phyloP scores from a whole-genome alignment of 1,284 basidiomycete species.

The Coniferiporia sulphurascens region DNA sequence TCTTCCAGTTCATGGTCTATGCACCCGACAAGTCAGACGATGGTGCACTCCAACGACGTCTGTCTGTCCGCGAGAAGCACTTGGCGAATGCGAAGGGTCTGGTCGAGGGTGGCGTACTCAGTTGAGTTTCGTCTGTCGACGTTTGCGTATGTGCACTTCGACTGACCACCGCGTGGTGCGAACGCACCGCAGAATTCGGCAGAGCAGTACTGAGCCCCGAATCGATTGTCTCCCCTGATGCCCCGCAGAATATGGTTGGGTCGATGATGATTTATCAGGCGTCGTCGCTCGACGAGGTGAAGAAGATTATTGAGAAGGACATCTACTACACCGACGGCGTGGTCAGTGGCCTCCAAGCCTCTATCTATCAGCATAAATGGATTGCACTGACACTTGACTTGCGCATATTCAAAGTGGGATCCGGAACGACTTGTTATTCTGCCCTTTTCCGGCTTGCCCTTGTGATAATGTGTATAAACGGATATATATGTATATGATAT shows the following conservation, averaged over 20 bases:
- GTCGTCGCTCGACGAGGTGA: slow-evolving; percentile 43
- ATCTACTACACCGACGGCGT: slow-evolving; percentile 52
- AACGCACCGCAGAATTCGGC: slow-evolving; percentile 35
- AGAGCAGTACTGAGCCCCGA: slow-evolving; percentile 44
- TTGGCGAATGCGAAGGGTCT: slow-evolving; percentile 25
- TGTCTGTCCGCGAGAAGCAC: slow-evolving; percentile 31
- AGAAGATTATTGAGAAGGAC: slow-evolving; percentile 44
- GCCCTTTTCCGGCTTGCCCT: slow-evolving; percentile 30
- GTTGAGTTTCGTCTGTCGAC: slow-evolving; percentile 20
- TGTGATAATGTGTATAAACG: neutral
- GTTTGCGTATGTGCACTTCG: neutral
- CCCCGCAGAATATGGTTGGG: slow-evolving; percentile 42
- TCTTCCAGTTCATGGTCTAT: slow-evolving; percentile 32
- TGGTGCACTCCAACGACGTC: slow-evolving; percentile 30
- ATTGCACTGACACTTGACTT: no score
- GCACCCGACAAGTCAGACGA: slow-evolving; percentile 36
- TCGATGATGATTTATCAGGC: slow-evolving; percentile 47
- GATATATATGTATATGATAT: neutral
- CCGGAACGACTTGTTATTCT: slow-evolving; percentile 38
- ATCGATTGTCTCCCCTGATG: slow-evolving; percentile 29
- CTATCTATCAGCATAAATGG: no score
- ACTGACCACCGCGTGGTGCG: neutral
- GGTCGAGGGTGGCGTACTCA: slow-evolving; percentile 24
- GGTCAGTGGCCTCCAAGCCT: slow-evolving; percentile 33
- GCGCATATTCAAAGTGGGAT: slow-evolving; percentile 29